Evolutionary conservation across 192 early-diverging fungal species (phyloP).

Genomic region (Pilobolus umbonatus): DNA sequence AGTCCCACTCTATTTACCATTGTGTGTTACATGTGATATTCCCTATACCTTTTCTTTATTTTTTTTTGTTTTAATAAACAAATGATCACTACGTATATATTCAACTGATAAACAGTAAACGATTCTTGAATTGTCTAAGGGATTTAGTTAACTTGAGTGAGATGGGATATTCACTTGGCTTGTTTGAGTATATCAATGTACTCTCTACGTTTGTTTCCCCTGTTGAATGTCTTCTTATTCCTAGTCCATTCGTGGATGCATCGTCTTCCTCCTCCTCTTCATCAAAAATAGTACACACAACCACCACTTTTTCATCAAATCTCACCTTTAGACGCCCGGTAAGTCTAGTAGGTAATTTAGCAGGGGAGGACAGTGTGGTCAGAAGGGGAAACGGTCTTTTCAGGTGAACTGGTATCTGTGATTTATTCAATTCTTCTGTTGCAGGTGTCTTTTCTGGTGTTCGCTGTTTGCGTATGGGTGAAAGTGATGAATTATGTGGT

Average conservation of each 20-base stretch:
- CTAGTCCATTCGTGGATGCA: not conserved
- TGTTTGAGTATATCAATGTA: not conserved
- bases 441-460: conserved; percentile 4
- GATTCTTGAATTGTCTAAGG: conserved; percentile 10
- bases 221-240: conserved; percentile 11
- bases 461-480: conserved; percentile 11
- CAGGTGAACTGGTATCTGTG: no score
- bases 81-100: not conserved
- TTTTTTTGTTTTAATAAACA: not conserved
- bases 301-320: conserved; percentile 16
- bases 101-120: conserved; percentile 3
- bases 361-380: conserved; percentile 11
- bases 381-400: conserved; percentile 10
- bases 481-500: conserved; percentile 15
- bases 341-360: not conserved
- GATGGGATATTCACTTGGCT: not conserved
- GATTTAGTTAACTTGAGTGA: conserved; percentile 6
- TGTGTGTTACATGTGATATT: no score
- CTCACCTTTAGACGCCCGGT: conserved; percentile 3
- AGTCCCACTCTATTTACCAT: no score
- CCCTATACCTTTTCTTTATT: not conserved
- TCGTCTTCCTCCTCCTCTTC: conserved; percentile 1
- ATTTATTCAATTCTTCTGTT: not conserved
- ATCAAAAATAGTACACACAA: conserved; percentile 15
- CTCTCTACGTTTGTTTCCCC: conserved; percentile 2